Evolutionary conservation across 257 asterid species (phyloP).

Genomic region (Fraxinus anomala): DNA sequence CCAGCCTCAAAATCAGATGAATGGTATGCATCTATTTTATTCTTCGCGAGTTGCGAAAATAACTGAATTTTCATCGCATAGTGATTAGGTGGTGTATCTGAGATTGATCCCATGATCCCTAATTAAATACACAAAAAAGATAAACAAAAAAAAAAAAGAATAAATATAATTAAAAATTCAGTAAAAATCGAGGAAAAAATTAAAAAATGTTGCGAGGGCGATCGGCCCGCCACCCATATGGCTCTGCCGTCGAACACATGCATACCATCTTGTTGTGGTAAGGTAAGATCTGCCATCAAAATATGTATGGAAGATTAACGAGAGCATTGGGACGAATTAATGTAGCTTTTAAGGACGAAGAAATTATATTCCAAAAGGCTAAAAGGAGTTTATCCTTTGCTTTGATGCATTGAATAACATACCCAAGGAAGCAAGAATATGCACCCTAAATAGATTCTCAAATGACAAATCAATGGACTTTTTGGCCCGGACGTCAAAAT

Average conservation of each 20-base stretch:
- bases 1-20: conserved; percentile 57
- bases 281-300: conserved; percentile 19
- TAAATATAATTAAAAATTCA: neutral
- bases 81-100: conserved; percentile 57
- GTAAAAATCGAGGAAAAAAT: neutral
- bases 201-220: no score
- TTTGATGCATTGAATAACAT: neutral
- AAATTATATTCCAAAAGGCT: neutral
- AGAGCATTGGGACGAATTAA: neutral
- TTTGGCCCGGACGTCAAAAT: neutral
- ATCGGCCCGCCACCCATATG: no score
- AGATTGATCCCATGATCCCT: conserved; percentile 32
- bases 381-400: neutral
- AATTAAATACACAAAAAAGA: neutral
- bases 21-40: conserved; percentile 47
- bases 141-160: neutral
- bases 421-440: neutral
- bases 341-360: neutral
- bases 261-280: conserved; percentile 15
- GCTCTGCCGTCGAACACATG: neutral
- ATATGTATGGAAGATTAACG: neutral
- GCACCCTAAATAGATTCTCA: neutral
- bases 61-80: conserved; percentile 43
- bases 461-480: neutral
- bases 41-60: conserved; percentile 48